A percentile compares a stretch with the other conserved stretches of the same genome.
These are phyloP conservation scores for Sporisorium scitamineum DNA, from an alignment of 1,284 basidiomycete genomes.

Conservation along the genomic window DNA sequence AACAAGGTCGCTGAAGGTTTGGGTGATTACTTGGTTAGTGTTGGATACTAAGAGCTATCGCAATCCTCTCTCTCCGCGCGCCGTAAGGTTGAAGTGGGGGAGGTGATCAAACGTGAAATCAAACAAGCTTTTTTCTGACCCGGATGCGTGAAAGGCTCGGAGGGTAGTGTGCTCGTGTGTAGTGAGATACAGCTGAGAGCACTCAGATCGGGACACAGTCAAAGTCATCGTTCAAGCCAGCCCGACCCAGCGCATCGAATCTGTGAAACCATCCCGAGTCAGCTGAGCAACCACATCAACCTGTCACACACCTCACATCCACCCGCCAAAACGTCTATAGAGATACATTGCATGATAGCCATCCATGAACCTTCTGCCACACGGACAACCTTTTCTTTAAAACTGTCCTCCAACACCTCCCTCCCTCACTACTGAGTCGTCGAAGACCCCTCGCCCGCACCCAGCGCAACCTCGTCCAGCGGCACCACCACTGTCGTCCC, in stretches of 20 bases:
- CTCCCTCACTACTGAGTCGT: neutral
- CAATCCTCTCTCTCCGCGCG: neutral
- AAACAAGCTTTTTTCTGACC: neutral
- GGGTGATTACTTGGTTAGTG: slow-evolving; percentile 64
- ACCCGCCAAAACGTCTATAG: neutral
- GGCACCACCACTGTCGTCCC: slow-evolving; percentile 63
- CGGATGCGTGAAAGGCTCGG: neutral
- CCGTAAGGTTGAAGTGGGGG: too few relatives aligned
- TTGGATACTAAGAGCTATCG: slow-evolving; percentile 61
- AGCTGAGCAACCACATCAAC: too few relatives aligned
- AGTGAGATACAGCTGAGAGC: too few relatives aligned
- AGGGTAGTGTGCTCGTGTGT: neutral
- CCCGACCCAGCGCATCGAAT: too few relatives aligned
- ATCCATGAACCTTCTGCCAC: too few relatives aligned
- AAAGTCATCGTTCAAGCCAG: too few relatives aligned
- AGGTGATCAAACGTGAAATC: neutral
- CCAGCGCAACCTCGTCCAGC: slow-evolving; percentile 64
- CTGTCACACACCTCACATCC: neutral
- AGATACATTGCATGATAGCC: neutral
- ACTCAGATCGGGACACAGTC: too few relatives aligned
- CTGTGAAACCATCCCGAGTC: too few relatives aligned
- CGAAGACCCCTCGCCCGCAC: slow-evolving; percentile 19
- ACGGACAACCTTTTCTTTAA: neutral
- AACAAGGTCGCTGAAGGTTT: slow-evolving; percentile 78
- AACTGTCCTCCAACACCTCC: too few relatives aligned